A percentile compares a stretch with the other conserved stretches of the same genome.
phyloP scores from a whole-genome alignment of 2,329 filamentous ascomycete species.

The Capronia epimyces region DNA sequence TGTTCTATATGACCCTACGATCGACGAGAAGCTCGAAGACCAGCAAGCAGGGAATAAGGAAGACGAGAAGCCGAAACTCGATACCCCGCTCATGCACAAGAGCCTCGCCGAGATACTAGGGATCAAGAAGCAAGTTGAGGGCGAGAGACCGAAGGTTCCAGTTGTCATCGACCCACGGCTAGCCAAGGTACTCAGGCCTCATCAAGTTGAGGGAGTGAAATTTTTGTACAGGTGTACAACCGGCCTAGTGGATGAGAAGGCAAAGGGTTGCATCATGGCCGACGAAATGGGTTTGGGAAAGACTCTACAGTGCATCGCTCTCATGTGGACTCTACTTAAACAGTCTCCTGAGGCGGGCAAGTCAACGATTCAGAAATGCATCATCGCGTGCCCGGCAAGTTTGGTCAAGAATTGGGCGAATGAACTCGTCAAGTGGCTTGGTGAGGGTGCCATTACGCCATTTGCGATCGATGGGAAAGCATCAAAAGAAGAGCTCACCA shows the following conservation, averaged over 20 bases:
- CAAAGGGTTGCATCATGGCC: conserved; percentile 98
- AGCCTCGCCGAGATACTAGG: conserved; percentile 92
- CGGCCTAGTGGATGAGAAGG: conserved; percentile 88
- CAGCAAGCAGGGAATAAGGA: conserved; percentile 39
- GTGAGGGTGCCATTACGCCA: conserved; percentile 79
- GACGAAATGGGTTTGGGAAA: conserved; percentile 99
- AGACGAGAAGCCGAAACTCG: conserved; percentile 53
- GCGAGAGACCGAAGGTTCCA: conserved; percentile 79
- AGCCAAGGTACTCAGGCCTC: conserved; percentile 82
- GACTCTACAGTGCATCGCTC: conserved; percentile 90
- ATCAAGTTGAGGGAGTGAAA: conserved; percentile 97
- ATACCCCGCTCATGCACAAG: conserved; percentile 83
- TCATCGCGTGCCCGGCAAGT: conserved; percentile 94
- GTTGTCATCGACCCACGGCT: conserved; percentile 92
- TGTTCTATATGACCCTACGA: conserved; percentile 88
- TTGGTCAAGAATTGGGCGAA: conserved; percentile 98
- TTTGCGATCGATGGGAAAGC: conserved; percentile 97
- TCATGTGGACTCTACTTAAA: conserved; percentile 95
- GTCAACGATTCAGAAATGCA: conserved; percentile 87
- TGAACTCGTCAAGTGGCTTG: conserved; percentile 93
- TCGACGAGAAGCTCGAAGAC: conserved; percentile 71
- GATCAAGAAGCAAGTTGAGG: conserved; percentile 79
- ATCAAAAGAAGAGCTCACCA: conserved; percentile 83
- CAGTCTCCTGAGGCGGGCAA: conserved; percentile 95
- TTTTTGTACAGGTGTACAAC: conserved; percentile 95